phyloP scores from a whole-genome alignment of 148 eudicot species.

The Nyssa sinensis region DNA sequence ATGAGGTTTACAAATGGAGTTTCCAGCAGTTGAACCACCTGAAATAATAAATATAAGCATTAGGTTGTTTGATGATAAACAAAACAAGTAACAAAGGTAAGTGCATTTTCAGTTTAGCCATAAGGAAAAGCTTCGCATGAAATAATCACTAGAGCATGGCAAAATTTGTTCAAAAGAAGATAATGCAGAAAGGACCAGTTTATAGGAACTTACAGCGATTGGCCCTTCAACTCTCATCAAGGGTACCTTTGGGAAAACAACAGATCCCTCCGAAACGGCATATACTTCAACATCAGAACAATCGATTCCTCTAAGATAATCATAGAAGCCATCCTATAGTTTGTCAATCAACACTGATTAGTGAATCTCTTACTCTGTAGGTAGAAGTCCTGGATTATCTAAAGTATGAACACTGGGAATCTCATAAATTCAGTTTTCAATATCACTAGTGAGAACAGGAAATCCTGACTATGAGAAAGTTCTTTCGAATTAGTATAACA shows the following conservation, averaged over 20 bases:
- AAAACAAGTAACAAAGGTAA: background rate
- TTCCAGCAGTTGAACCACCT: slow-evolving; percentile 94
- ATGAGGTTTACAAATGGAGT: slow-evolving; percentile 90
- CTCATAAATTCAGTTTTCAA: slow-evolving; percentile 1
- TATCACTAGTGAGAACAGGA: background rate
- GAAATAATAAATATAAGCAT: slow-evolving; percentile 15
- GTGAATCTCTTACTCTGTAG: background rate
- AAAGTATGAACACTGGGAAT: background rate
- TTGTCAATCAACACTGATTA: slow-evolving; percentile 2
- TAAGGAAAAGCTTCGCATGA: background rate
- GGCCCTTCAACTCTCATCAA: slow-evolving; percentile 92
- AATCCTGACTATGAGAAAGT: background rate
- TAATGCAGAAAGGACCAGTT: slow-evolving; percentile 9
- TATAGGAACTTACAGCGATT: slow-evolving; percentile 65
- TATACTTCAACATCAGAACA: slow-evolving; percentile 92
- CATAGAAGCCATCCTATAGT: slow-evolving; percentile 65
- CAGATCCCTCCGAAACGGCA: slow-evolving; percentile 79
- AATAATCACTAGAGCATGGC: background rate
- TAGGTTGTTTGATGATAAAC: background rate
- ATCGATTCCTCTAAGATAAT: slow-evolving; percentile 80
- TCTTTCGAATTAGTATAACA: background rate
- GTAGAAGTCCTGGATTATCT: background rate
- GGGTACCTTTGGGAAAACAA: slow-evolving; percentile 89
- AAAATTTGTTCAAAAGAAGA: background rate
- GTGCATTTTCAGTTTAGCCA: background rate